These are phyloP conservation scores for Erysimum cheiri DNA, from an alignment of 441 rosid species.

Conservation along the genomic window DNA sequence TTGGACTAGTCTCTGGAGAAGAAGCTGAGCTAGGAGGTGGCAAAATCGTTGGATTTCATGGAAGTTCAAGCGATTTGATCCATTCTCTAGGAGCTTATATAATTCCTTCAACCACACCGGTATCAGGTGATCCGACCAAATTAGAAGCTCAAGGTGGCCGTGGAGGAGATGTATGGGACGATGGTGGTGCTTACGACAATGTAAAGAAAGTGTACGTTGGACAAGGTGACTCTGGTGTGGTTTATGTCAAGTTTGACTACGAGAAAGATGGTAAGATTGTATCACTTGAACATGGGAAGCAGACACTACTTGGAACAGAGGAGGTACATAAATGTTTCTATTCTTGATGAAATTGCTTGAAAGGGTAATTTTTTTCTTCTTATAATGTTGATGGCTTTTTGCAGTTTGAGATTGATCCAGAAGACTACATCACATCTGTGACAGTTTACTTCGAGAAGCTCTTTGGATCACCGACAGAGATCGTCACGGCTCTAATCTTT, in stretches of 20 bases:
- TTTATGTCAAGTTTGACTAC: constrained; percentile 41
- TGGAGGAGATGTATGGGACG: constrained; percentile 34
- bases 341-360: constrained; percentile 2
- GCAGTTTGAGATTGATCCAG: constrained; percentile 25
- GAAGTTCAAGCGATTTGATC: constrained; percentile 26
- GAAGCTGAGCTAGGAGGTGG: constrained; percentile 34
- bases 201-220: constrained; percentile 37
- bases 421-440: constrained; percentile 35
- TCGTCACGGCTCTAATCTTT: constrained; percentile 38
- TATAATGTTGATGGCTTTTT: neutral
- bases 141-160: constrained; percentile 35
- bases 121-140: constrained; percentile 25
- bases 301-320: constrained; percentile 36
- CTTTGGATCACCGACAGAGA: constrained; percentile 20
- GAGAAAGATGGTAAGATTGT: constrained; percentile 36
- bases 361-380: neutral
- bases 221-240: constrained; percentile 45
- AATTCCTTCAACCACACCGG: constrained; percentile 11
- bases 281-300: constrained; percentile 41
- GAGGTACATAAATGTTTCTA: constrained; percentile 25
- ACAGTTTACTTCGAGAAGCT: constrained; percentile 36
- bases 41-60: constrained; percentile 43
- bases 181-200: constrained; percentile 28
- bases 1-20: constrained; percentile 31
- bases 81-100: constrained; percentile 40